Evolutionary conservation across 2,329 filamentous ascomycete genomes (phyloP), one percentile per base, ranked within the genome.

Genomic region (Curvularia spicifera): DNA sequence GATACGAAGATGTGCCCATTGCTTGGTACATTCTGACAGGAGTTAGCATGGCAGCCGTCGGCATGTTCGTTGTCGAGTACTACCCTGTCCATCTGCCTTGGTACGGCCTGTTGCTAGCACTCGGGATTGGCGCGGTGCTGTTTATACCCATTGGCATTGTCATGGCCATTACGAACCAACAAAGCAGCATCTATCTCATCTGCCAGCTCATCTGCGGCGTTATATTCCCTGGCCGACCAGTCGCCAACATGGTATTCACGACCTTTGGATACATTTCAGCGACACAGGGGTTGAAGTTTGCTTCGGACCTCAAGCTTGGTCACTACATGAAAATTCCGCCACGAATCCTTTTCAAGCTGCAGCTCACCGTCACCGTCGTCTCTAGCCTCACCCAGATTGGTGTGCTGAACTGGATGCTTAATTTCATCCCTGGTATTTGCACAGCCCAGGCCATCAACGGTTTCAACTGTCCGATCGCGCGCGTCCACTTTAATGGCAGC

Each of bases 161-260:
- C 69, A 96, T 95, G 90, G 92, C 91, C 15, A 91, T 96, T 65
- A 96, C 92, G 9, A 96, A 95, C 74, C 91, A 94, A 73, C 91
- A 95, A 76, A 91, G 88, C 76, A 91, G 89, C 75, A 91, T 94
- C 65, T 95, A 94, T 74, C 84, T 95, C 35, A 91, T 95, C 68
- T 94, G 91, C 74, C 91, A 95, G 76, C 84, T 96, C 56, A 88
- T 95, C 63, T 94, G 91, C 63, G 92, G 92, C 53, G 87, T 85
- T 50, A 82, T 92, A 15, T 96, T 96, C 73, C 91, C 91, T 0
- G 92, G 92, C 28, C 88, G 90, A 1, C 92, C 92, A 1, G 91
- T 96, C 10, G 92, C 91, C 50, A 95, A 96, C 76, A 96, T 96
- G 92, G 91, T 96, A 35, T 96, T 96, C 69, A 91, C 94, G 47